These are phyloP conservation scores for Dioszegia hungarica DNA, from an alignment of 768 basidiomycete genomes.

Conservation along the genomic window DNA sequence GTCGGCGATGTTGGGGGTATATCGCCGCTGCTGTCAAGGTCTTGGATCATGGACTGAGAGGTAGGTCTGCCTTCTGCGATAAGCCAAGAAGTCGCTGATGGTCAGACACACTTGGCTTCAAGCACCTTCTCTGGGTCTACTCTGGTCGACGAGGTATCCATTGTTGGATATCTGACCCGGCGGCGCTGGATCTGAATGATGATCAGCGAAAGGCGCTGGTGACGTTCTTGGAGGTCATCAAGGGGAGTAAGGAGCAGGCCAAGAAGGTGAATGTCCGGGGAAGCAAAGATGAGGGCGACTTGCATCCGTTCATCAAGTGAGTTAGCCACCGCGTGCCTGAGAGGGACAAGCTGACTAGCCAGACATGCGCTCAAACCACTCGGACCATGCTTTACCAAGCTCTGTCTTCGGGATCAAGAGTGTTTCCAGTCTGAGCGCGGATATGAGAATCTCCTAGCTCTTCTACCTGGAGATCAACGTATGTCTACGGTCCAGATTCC, in stretches of 20 bases:
- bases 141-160: slow-evolving; percentile 98
- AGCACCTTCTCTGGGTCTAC: slow-evolving; percentile 92
- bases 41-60: slow-evolving; percentile 68
- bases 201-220: slow-evolving; percentile 83
- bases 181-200: slow-evolving; percentile 84
- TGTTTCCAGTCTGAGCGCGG: slow-evolving; percentile 68
- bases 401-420: slow-evolving; percentile 78
- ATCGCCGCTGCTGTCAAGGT: slow-evolving; percentile 88
- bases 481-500: slow-evolving; percentile 5
- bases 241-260: slow-evolving; percentile 70
- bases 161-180: slow-evolving; percentile 88
- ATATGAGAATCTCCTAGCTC: slow-evolving; percentile 66
- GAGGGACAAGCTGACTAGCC: no score
- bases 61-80: slow-evolving; percentile 29
- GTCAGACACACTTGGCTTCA: slow-evolving; percentile 78
- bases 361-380: no score
- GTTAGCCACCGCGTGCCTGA: no score
- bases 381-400: slow-evolving; percentile 58
- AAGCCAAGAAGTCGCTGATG: not conserved
- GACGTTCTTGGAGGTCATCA: slow-evolving; percentile 77
- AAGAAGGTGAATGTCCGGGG: slow-evolving; percentile 75
- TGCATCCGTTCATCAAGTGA: slow-evolving; percentile 73
- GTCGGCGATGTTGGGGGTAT: slow-evolving; percentile 88
- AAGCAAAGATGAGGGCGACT: slow-evolving; percentile 42
- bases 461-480: slow-evolving; percentile 63